phyloP scores from a whole-genome alignment of 345 rosid species.

The Bruguiera sexangula region DNA sequence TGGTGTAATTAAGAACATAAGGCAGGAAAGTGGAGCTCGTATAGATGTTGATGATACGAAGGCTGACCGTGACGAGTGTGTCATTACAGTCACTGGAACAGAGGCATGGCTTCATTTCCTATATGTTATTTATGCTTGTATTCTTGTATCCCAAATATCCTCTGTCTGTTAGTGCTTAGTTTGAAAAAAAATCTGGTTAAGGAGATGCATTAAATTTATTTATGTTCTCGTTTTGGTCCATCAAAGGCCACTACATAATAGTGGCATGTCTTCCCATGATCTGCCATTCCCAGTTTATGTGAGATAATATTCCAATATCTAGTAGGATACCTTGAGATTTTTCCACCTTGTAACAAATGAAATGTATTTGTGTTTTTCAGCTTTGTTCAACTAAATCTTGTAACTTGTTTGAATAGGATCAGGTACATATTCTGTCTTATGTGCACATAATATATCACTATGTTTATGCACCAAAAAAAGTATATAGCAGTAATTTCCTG shows the following conservation, averaged over 20 bases:
- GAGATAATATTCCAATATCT: too few species aligned
- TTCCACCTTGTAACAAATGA: too few species aligned
- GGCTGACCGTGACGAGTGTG: constrained; percentile 62
- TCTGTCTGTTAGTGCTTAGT: not conserved
- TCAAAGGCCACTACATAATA: too few species aligned
- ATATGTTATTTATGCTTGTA: not conserved
- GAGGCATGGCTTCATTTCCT: constrained; percentile 43
- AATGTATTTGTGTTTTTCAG: not conserved
- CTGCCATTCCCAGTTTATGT: too few species aligned
- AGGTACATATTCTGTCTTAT: too few species aligned
- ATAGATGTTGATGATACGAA: constrained; percentile 81
- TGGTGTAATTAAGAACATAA: constrained; percentile 75
- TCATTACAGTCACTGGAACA: constrained; percentile 57
- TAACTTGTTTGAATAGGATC: not conserved
- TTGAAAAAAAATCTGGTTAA: not conserved
- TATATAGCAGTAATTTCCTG: too few species aligned
- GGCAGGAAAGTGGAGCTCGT: constrained; percentile 86
- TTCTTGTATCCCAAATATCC: not conserved
- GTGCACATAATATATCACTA: too few species aligned
- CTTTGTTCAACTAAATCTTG: not conserved
- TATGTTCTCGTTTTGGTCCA: too few species aligned
- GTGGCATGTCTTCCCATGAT: too few species aligned
- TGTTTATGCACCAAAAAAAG: too few species aligned
- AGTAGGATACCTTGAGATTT: too few species aligned
- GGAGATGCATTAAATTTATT: not conserved